Evolutionary conservation across 176 grass and related monocot species (phyloP), one percentile per base, ranked within the genome.

Genomic region (Hsuehochloa calcarea): DNA sequence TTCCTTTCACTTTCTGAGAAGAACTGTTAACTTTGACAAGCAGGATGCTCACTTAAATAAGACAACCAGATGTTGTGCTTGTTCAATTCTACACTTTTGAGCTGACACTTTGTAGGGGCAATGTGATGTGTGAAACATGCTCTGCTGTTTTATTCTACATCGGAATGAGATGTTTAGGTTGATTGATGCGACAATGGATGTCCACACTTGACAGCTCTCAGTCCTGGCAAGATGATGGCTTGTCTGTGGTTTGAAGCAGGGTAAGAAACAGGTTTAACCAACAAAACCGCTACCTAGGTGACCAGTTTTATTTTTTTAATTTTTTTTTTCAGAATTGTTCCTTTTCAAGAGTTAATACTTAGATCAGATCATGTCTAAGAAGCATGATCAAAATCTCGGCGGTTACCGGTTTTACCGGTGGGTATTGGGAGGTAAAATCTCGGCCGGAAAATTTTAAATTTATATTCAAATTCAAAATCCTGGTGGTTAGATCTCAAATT

Each of bases 61-160:
- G 29, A 55, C n/a, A 44, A 39, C 10, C 59, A 79, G 25, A 29
- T 77, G 75, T 63, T 62, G 56, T 58, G n/a, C 39, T 55, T 68
- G 17, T 60, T 69, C 65, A 43, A 56, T 58, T 77, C 4, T 59
- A 37, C 71, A 23, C 51, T 85, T 50, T 46, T 59, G 64, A 60
- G 49, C 51, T 70, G 38, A 45, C 62, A 16, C 49, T 63, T 73
- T 10, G 61, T 31, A 22, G 45, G 35, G 17, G 23, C 19, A 29
- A 54, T 70, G 19, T 84, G 72, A 55, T 67, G 22, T 75, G 70
- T 40, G 60, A 47, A 60, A 49, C 55, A 50, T 34, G 64, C 20
- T 80, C 64, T 68, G 31, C 7, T 54, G 79, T 51, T 81, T 56
- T 81, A 56, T 69, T 55, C 79, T 69, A 69, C 27, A 25, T 45